phyloP scores from a whole-genome alignment of 2,329 filamentous ascomycete species.

The Fusarium graminum region DNA sequence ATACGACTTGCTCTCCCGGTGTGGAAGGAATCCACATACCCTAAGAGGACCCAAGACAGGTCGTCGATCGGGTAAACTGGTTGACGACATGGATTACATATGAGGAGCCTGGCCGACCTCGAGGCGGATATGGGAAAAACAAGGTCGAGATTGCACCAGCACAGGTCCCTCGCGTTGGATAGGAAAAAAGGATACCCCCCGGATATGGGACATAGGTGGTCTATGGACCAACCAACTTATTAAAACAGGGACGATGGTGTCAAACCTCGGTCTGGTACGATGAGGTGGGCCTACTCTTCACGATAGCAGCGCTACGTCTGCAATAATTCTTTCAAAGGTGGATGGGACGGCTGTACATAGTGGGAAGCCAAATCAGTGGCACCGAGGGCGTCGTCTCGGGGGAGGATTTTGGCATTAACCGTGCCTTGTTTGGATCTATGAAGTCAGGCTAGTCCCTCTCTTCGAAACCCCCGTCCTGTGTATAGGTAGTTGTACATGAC shows the following conservation, averaged over 20 bases:
- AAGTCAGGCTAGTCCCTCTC: slow-evolving; percentile 43
- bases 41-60: slow-evolving; percentile 38
- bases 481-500: slow-evolving; percentile 56
- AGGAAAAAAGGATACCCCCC: slow-evolving; percentile 46
- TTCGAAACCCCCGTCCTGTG: slow-evolving; percentile 49
- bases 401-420: slow-evolving; percentile 43
- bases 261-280: slow-evolving; percentile 49
- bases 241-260: slow-evolving; percentile 44
- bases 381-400: slow-evolving; percentile 37
- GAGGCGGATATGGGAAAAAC: slow-evolving; percentile 45
- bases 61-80: slow-evolving; percentile 45
- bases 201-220: slow-evolving; percentile 37
- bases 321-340: slow-evolving; percentile 50
- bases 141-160: slow-evolving; percentile 54
- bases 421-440: slow-evolving; percentile 43
- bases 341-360: slow-evolving; percentile 34
- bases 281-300: slow-evolving; percentile 49
- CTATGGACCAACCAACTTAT: slow-evolving; percentile 35
- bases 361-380: slow-evolving; percentile 21
- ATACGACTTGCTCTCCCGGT: slow-evolving; percentile 43
- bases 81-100: slow-evolving; percentile 49
- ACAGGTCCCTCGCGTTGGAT: slow-evolving; percentile 45
- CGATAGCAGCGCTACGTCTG: slow-evolving; percentile 47
- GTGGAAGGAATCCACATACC: slow-evolving; percentile 32
- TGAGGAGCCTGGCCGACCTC: slow-evolving; percentile 49